Percentiles rank a stretch among this genome's conserved stretches.
Evolutionary conservation across 352 stramenopile species (phyloP).

Genomic region (Pythium scleroteichum): DNA sequence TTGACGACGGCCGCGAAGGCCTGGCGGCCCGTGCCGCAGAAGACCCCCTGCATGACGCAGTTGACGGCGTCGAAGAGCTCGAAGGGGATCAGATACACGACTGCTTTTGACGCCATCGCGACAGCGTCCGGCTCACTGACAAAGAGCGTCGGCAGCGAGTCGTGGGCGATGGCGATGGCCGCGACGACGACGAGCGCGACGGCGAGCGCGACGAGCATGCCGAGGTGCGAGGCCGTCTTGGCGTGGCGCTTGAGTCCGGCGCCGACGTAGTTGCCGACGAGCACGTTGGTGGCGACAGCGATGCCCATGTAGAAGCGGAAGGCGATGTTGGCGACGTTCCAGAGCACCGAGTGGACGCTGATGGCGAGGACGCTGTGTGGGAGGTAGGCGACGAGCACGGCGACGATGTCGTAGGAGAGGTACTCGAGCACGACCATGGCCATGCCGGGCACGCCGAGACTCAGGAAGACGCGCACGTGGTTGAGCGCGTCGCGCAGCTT

Average conservation of each 20-base stretch:
- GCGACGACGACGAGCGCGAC: constrained; percentile 31
- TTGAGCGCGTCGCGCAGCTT: background rate
- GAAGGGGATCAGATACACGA: constrained; percentile 71
- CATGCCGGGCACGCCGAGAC: constrained; percentile 66
- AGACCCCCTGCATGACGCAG: constrained; percentile 73
- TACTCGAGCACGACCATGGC: constrained; percentile 80
- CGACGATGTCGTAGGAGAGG: constrained; percentile 82
- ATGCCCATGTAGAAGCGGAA: constrained; percentile 86
- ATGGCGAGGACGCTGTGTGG: constrained; percentile 65
- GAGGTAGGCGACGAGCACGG: constrained; percentile 58
- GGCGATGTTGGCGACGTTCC: constrained; percentile 63
- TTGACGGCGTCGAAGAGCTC: constrained; percentile 75
- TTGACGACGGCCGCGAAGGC: constrained; percentile 61
- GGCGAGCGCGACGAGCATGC: constrained; percentile 58
- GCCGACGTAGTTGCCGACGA: constrained; percentile 81
- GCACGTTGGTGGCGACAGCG: constrained; percentile 76
- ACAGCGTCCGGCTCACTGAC: constrained; percentile 53
- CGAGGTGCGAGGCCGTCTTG: constrained; percentile 70
- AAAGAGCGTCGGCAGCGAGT: constrained; percentile 58
- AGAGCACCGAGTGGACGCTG: constrained; percentile 73
- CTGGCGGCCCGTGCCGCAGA: constrained; percentile 64
- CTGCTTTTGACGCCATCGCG: constrained; percentile 33
- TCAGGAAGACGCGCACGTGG: constrained; percentile 65
- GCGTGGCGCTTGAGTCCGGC: constrained; percentile 83
- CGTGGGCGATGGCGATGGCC: constrained; percentile 46